These are phyloP conservation scores for Saccharomycopsis sp. DNA, from an alignment of 805 yeast genomes.

Conservation along the genomic window DNA sequence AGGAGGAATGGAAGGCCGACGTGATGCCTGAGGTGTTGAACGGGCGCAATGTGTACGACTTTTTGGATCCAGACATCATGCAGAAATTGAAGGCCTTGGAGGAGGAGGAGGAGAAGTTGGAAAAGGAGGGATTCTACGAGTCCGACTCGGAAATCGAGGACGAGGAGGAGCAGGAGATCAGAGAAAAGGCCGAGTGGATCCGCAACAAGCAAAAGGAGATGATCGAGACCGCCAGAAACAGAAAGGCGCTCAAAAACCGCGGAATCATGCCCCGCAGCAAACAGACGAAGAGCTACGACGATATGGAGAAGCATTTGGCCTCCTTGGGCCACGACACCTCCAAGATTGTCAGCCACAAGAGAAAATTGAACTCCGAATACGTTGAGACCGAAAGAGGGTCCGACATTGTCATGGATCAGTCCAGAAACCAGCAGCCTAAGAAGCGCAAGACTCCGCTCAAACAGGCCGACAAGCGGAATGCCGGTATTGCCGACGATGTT, in stretches of 20 bases:
- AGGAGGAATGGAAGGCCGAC: constrained; percentile 97
- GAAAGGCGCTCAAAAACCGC: constrained; percentile 80
- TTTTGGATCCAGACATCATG: constrained; percentile 92
- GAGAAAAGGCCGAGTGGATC: constrained; percentile 90
- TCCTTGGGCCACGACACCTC: constrained; percentile 82
- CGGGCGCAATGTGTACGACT: constrained; percentile 96
- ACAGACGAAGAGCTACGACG: constrained; percentile 61
- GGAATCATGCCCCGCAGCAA: constrained; percentile 90
- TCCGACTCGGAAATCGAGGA: constrained; percentile 69
- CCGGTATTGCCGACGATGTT: constrained; percentile 79
- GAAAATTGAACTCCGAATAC: constrained; percentile 33
- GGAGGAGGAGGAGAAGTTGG: constrained; percentile 93
- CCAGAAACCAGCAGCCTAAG: constrained; percentile 33
- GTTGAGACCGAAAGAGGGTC: constrained; percentile 51
- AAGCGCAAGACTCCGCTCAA: constrained; percentile 40
- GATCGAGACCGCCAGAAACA: constrained; percentile 81
- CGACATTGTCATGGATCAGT: constrained; percentile 64
- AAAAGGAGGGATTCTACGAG: constrained; percentile 91
- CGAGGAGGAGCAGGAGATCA: constrained; percentile 61
- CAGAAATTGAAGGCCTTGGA: constrained; percentile 91
- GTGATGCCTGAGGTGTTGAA: constrained; percentile 94
- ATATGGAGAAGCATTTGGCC: constrained; percentile 86
- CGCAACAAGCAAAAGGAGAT: constrained; percentile 91
- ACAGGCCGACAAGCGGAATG: constrained; percentile 77
- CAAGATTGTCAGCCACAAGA: constrained; percentile 50